Percentiles rank a stretch among this genome's conserved stretches.
Conservation (phyloP, 1,139 yeast genomes). For the Pichia cactophila region DNA sequence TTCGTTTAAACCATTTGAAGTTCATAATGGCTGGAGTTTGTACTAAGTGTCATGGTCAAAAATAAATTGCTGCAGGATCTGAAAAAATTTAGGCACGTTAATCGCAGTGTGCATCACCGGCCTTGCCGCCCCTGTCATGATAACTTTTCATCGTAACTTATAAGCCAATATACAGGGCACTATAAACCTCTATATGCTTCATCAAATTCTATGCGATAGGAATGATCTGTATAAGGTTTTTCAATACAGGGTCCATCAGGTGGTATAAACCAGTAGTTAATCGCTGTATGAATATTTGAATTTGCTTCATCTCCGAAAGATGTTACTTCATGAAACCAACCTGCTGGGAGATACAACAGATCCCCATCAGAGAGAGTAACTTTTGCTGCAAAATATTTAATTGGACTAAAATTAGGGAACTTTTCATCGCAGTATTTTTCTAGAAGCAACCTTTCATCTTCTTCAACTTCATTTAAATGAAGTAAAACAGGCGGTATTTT, state of each 20-base stretch:
- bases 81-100: too few species aligned
- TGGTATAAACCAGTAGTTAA: constrained; percentile 71
- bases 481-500: constrained; percentile 52
- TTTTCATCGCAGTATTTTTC: constrained; percentile 9
- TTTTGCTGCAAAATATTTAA: constrained; percentile 27
- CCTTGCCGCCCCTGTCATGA: too few species aligned
- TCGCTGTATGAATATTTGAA: constrained; percentile 46
- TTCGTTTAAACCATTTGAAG: background rate
- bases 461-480: constrained; percentile 47
- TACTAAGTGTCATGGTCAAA: too few species aligned
- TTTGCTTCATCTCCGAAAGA: constrained; percentile 39
- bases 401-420: constrained; percentile 40
- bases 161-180: background rate
- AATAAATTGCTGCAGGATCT: too few species aligned
- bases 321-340: constrained; percentile 79
- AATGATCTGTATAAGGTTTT: constrained; percentile 35
- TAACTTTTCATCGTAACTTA: too few species aligned
- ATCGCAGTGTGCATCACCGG: too few species aligned
- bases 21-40: background rate
- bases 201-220: constrained; percentile 4
- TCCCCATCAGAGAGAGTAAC: constrained; percentile 54
- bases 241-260: constrained; percentile 35
- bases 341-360: constrained; percentile 63
- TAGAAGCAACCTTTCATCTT: constrained; percentile 25
- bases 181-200: background rate